These are phyloP conservation scores for Pseudogymnoascus sp. DNA, from an alignment of 2,329 filamentous ascomycete species.

Conservation along the genomic window DNA sequence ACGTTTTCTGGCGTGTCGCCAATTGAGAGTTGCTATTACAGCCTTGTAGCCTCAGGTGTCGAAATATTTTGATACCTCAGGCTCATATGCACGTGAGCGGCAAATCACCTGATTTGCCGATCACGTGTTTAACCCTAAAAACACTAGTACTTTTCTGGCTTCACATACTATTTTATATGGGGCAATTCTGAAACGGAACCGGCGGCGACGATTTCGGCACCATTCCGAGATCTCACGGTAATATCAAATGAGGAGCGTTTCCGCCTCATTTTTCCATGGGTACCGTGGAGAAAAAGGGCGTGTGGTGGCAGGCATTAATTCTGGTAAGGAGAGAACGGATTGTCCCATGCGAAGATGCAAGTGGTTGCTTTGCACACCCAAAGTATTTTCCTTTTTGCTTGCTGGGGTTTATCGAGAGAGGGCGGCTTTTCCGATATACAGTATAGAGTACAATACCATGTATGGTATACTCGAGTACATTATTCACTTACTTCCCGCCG, in stretches of 20 bases:
- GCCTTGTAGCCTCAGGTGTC: not conserved
- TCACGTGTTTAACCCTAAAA: not conserved
- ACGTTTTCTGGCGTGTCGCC: conserved; percentile 9
- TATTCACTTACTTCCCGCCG: not conserved
- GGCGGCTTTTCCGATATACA: not conserved
- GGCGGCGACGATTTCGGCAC: conserved; percentile 4
- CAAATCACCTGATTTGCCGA: not conserved
- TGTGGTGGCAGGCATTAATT: not conserved
- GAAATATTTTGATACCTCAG: not conserved
- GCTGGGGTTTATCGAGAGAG: not conserved
- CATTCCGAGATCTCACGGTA: not conserved
- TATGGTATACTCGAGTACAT: not conserved
- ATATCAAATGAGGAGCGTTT: not conserved
- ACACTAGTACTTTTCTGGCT: not conserved
- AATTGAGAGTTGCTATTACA: not conserved
- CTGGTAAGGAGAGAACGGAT: not conserved
- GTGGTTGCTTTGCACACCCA: not conserved
- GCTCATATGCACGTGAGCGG: not conserved
- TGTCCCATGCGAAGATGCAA: not conserved
- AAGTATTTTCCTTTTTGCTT: conserved; percentile 2
- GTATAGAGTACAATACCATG: not conserved
- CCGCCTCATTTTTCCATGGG: conserved; percentile 1
- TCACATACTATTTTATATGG: not conserved
- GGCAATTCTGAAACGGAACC: not conserved
- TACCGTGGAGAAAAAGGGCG: not conserved